A percentile compares a stretch with the other conserved stretches of the same genome.
phyloP scores from a whole-genome alignment of 345 rosid species.

The Acer yangbiense region DNA sequence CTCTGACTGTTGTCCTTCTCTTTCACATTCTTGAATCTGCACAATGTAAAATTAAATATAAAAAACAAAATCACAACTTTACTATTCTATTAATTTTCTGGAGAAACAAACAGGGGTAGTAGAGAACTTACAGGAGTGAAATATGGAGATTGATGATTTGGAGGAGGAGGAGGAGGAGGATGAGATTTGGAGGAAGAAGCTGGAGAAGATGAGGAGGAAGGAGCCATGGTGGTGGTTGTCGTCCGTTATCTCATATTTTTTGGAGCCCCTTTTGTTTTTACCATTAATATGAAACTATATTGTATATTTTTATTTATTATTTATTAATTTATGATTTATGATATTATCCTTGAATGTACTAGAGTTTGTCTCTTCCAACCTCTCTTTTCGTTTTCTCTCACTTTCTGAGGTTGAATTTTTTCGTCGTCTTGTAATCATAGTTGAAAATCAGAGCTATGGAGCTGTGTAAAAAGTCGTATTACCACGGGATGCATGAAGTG shows the following conservation, averaged over 20 bases:
- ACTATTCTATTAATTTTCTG: neutral
- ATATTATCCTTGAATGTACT: neutral
- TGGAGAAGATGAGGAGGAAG: constrained; percentile 57
- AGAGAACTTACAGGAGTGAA: constrained; percentile 75
- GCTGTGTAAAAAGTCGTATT: neutral
- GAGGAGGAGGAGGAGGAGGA: constrained; percentile 40
- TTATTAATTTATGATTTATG: neutral
- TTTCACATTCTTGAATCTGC: constrained; percentile 88
- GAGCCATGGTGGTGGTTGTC: constrained; percentile 46
- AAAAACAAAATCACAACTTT: neutral
- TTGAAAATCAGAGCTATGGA: constrained; percentile 21
- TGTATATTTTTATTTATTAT: neutral
- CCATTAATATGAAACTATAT: neutral
- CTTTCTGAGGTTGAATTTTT: constrained; percentile 21
- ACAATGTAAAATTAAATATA: neutral
- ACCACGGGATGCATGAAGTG: constrained; percentile 11
- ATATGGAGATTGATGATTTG: constrained; percentile 47
- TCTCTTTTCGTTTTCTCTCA: constrained; percentile 36
- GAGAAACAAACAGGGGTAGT: constrained; percentile 16
- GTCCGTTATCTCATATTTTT: constrained; percentile 20
- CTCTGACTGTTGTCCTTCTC: constrained; percentile 49
- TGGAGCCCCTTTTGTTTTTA: neutral
- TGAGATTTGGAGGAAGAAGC: constrained; percentile 59
- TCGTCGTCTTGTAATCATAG: constrained; percentile 59
- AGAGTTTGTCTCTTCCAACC: too few species aligned